Evolutionary conservation across 2,329 filamentous ascomycete species (phyloP).

Genomic region (Aspergillus caelatus): DNA sequence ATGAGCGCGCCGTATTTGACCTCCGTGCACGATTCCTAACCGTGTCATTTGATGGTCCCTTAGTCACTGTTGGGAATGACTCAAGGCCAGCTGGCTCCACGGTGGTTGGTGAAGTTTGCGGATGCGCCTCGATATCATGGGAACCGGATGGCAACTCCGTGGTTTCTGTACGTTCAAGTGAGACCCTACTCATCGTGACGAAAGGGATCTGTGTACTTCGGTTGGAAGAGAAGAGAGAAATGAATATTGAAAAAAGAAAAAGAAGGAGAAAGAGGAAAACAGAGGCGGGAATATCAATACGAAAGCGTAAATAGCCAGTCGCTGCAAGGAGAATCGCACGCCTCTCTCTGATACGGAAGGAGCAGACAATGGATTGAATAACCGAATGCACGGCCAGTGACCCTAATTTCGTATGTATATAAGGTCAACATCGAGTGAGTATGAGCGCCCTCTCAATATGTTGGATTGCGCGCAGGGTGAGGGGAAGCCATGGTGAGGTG

Average conservation of each 20-base stretch:
- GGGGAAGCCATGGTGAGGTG: neutral
- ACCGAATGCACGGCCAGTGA: neutral
- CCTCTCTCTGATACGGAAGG: neutral
- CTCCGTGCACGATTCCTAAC: slow-evolving; percentile 38
- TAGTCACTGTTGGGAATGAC: slow-evolving; percentile 29
- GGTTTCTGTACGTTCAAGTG: slow-evolving; percentile 33
- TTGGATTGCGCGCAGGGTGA: neutral
- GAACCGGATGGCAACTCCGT: slow-evolving; percentile 21
- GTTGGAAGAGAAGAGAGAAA: neutral
- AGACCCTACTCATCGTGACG: neutral
- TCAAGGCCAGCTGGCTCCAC: slow-evolving; percentile 25
- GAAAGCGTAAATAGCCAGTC: neutral
- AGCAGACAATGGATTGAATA: neutral
- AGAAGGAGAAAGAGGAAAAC: neutral
- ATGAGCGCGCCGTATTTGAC: slow-evolving; percentile 46
- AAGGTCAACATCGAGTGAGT: neutral
- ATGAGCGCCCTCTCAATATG: neutral
- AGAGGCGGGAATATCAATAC: neutral
- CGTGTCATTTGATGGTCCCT: slow-evolving; percentile 36
- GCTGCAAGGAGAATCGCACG: neutral
- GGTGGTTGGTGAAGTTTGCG: slow-evolving; percentile 21
- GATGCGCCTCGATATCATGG: slow-evolving; percentile 41
- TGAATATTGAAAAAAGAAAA: neutral
- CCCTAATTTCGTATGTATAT: neutral
- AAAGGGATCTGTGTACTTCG: neutral